Base-by-base conservation (phyloP, 192 early-diverging fungal species). In the Mortierella claussenii region DNA sequence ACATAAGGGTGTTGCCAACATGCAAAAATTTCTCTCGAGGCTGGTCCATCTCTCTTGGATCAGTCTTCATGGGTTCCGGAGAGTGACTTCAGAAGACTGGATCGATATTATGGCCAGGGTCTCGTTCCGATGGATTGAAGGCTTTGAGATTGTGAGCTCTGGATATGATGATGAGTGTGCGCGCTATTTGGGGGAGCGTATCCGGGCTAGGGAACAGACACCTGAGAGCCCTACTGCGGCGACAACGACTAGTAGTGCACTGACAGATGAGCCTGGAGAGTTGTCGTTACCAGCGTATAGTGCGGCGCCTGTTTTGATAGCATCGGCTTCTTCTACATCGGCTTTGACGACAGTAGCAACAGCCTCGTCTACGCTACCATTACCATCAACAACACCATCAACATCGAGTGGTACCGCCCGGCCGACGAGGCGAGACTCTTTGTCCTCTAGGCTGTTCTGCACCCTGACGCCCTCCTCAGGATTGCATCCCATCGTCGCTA, bases 51-150 rank as follows among this genome's bases (percentile, higher is more conserved):
- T 75, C 8, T 75, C 71, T 1, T 47, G 43, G 1, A 20, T 75
- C 12, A 75, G 71, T 21, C 21, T 75, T 1, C 71, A 75, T 40
- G 71, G 71, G 0, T 75, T 75, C 51, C 62, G 71, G 2, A 75
- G 50, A n/a, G 63, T 75, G 2, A 53, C 51, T 11, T 40, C 71
- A 0, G 56, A 46, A 3, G 21, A 66, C 24, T 75, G 71, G 71
- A 52, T 54, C 2, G 63, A 60, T 18, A 54, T 75, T 12, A 47
- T 66, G 63, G 50, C 21, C 11, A 59, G 57, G 44, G 49, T 75
- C 17, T 26, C 30, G 18, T 66, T 75, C 27, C 62, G 51, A n/a
- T 75, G 71, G 71, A 40, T 75, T 13, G 71, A 75, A 54, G 47
- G 48, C 0, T 21, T 75, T 32, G 71, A 75, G 49, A 66, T 75